Conservation (phyloP, 2,329 filamentous ascomycete genomes). For the Fusarium sulawesiense region DNA sequence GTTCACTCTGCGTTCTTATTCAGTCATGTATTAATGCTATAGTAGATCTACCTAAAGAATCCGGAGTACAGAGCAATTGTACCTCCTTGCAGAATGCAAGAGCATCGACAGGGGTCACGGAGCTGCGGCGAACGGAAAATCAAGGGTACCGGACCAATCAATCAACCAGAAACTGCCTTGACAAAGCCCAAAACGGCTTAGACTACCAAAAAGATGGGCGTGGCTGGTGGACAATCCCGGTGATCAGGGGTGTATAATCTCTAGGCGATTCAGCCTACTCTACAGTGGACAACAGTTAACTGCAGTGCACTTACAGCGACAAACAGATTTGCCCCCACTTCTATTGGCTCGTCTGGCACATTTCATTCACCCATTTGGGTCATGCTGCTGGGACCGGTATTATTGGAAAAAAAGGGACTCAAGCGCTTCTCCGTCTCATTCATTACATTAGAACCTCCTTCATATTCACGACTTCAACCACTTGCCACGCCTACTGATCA, state of each 20-base stretch:
- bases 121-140: conserved; percentile 48
- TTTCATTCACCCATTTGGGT: conserved; percentile 35
- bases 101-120: conserved; percentile 33
- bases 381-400: conserved; percentile 36
- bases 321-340: conserved; percentile 15
- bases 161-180: conserved; percentile 13
- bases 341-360: conserved; percentile 40
- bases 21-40: too few species aligned
- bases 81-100: conserved; percentile 33
- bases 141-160: conserved; percentile 47
- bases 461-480: conserved; percentile 32
- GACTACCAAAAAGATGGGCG: conserved; percentile 27
- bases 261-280: conserved; percentile 9
- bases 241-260: conserved; percentile 26
- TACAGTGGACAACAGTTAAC: conserved; percentile 13
- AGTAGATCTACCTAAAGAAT: conserved; percentile 22
- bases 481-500: conserved; percentile 27
- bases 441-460: conserved; percentile 39
- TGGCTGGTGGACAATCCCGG: conserved; percentile 34
- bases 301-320: conserved; percentile 32
- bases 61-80: conserved; percentile 27
- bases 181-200: conserved; percentile 47
- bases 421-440: conserved; percentile 46
- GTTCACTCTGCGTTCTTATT: too few species aligned
- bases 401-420: conserved; percentile 48